phyloP scores from a whole-genome alignment of 1,284 basidiomycete genomes.

The Trametes sp. region DNA sequence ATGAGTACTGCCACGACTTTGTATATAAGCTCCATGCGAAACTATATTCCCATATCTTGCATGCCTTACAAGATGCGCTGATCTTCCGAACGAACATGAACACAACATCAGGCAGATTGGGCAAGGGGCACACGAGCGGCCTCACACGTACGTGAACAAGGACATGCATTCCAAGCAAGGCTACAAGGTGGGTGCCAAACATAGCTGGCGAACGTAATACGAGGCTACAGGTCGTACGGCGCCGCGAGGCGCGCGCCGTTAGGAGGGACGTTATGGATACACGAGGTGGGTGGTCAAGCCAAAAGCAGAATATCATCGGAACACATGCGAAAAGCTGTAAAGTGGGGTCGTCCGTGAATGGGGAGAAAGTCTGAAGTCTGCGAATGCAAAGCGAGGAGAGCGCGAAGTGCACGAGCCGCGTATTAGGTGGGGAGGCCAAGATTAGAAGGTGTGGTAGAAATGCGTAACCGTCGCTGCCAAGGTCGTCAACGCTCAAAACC shows the following conservation, averaged over 20 bases:
- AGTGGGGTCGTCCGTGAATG: conserved; percentile 2
- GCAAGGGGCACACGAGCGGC: neutral
- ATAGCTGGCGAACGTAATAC: conserved; percentile 16
- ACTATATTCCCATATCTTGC: too few species aligned
- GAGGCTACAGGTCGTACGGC: conserved; percentile 23
- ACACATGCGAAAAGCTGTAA: neutral
- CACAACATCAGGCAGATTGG: neutral
- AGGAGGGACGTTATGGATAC: conserved; percentile 28
- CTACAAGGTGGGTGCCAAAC: conserved; percentile 21
- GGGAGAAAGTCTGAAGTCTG: conserved; percentile 12
- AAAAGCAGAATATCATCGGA: neutral
- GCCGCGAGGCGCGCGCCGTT: neutral
- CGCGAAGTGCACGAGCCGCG: neutral
- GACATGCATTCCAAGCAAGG: conserved; percentile 19
- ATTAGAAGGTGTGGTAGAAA: conserved; percentile 28
- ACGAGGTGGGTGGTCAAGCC: conserved; percentile 20
- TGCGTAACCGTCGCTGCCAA: conserved; percentile 21
- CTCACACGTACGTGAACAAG: neutral
- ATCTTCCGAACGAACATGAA: neutral
- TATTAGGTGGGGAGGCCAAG: conserved; percentile 17
- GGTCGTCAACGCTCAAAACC: conserved; percentile 21
- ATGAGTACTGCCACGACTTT: neutral
- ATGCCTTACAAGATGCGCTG: too few species aligned
- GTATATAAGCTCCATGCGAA: neutral
- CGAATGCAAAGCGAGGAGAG: conserved; percentile 7